Percentiles rank a stretch among this genome's conserved stretches.
Conservation (phyloP, 2,329 filamentous ascomycete genomes). For the Elsinoe fawcettii region DNA sequence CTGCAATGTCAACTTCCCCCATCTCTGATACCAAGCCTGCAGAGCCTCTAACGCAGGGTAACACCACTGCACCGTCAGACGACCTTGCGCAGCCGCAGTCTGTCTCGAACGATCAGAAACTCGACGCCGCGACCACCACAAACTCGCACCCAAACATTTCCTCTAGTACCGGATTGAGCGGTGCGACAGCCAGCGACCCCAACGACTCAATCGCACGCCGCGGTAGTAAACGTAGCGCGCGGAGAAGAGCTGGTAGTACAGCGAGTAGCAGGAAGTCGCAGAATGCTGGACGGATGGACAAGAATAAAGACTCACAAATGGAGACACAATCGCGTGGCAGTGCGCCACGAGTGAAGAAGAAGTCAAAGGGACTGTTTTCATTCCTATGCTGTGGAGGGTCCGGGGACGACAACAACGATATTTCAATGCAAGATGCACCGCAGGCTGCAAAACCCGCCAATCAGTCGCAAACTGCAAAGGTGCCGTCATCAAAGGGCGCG, state of each 20-base stretch:
- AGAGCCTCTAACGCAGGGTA: conserved; percentile 7
- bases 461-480: conserved; percentile 6
- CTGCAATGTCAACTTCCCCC: conserved; percentile 12
- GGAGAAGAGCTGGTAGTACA: conserved; percentile 38
- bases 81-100: background rate
- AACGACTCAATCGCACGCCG: conserved; percentile 33
- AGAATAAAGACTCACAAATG: conserved; percentile 30
- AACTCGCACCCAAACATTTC: conserved; percentile 16
- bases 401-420: conserved; percentile 53
- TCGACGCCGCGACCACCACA: background rate
- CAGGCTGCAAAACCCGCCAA: conserved; percentile 26
- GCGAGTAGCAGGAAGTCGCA: conserved; percentile 41
- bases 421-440: conserved; percentile 43
- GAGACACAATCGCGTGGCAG: conserved; percentile 24
- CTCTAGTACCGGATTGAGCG: conserved; percentile 34
- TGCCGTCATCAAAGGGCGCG: conserved; percentile 12
- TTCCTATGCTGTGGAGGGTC: conserved; percentile 58
- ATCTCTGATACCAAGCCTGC: conserved; percentile 10
- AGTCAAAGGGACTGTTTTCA: conserved; percentile 36
- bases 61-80: background rate
- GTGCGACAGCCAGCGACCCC: conserved; percentile 37
- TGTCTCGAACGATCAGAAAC: background rate
- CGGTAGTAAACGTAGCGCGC: conserved; percentile 36
- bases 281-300: conserved; percentile 33
- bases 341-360: conserved; percentile 32